These are phyloP conservation scores for Phytophthora ohioensis DNA, from an alignment of 352 stramenopile species.

Conservation along the genomic window DNA sequence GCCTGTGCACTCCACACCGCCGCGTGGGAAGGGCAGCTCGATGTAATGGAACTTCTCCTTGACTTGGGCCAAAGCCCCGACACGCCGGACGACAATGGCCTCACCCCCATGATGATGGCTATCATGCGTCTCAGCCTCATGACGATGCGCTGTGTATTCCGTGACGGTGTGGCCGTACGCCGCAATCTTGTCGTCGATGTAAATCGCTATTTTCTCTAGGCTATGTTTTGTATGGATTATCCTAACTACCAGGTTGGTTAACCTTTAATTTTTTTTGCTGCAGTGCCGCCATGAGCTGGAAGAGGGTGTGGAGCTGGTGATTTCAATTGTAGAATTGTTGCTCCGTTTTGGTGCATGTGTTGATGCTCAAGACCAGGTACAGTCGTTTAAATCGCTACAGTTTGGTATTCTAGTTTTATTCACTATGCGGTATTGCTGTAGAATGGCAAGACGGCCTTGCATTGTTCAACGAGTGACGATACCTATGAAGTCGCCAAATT, in stretches of 20 bases:
- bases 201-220: not conserved
- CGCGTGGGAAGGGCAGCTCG: constrained; percentile 20
- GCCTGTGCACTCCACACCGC: constrained; percentile 30
- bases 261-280: not conserved
- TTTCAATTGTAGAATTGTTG: constrained; percentile 20
- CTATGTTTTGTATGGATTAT: not conserved
- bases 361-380: constrained; percentile 25
- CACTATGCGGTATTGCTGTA: not conserved
- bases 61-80: constrained; percentile 25
- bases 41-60: constrained; percentile 26
- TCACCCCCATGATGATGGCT: constrained; percentile 35
- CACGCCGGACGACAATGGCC: constrained; percentile 13
- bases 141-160: constrained; percentile 33
- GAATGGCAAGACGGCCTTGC: constrained; percentile 35
- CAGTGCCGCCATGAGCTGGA: constrained; percentile 24
- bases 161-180: constrained; percentile 11
- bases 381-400: not conserved
- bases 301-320: constrained; percentile 12
- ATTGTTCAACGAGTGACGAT: constrained; percentile 25
- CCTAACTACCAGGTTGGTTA: too few relatives aligned
- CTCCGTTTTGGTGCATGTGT: constrained; percentile 12
- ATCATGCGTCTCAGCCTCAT: constrained; percentile 29
- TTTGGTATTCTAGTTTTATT: not conserved
- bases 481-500: constrained; percentile 26
- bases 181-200: constrained; percentile 35